Percentiles rank a stretch among this genome's conserved stretches.
Evolutionary conservation across 257 asterid species (phyloP).

Genomic region (Osmanthus fragrans): DNA sequence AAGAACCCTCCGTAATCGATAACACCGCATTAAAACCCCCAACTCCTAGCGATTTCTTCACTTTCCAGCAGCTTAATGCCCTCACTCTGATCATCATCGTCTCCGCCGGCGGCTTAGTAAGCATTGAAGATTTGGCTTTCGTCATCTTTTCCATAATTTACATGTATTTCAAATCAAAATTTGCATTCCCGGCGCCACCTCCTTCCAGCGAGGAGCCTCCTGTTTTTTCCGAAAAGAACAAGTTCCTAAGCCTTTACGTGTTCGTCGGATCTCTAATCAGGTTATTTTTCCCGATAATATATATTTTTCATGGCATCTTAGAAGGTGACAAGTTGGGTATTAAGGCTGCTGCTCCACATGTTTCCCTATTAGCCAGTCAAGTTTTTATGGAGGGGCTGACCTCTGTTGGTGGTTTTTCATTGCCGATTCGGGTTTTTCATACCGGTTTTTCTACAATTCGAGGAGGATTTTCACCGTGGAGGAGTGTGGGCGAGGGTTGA

Average conservation of each 20-base stretch:
- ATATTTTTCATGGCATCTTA: constrained; percentile 56
- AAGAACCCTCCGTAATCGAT: constrained; percentile 7
- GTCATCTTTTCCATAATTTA: constrained; percentile 59
- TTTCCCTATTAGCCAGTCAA: constrained; percentile 63
- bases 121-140: constrained; percentile 40
- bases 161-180: constrained; percentile 50
- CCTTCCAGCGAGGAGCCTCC: constrained; percentile 29
- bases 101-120: constrained; percentile 57
- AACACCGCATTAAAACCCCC: not conserved
- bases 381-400: constrained; percentile 69
- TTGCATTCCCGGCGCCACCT: constrained; percentile 39
- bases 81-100: constrained; percentile 47
- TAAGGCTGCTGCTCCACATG: constrained; percentile 71
- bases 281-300: constrained; percentile 57
- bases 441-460: constrained; percentile 58
- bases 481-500: constrained; percentile 70
- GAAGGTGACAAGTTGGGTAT: constrained; percentile 70
- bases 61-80: constrained; percentile 54
- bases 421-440: constrained; percentile 60
- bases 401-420: constrained; percentile 38
- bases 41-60: constrained; percentile 26
- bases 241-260: constrained; percentile 31
- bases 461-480: constrained; percentile 47
- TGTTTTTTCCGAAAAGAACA: constrained; percentile 42
- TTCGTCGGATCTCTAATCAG: constrained; percentile 35